Conservation (phyloP, 225 moss, liverwort and hornwort genomes). For the Physcomitrium patens region DNA sequence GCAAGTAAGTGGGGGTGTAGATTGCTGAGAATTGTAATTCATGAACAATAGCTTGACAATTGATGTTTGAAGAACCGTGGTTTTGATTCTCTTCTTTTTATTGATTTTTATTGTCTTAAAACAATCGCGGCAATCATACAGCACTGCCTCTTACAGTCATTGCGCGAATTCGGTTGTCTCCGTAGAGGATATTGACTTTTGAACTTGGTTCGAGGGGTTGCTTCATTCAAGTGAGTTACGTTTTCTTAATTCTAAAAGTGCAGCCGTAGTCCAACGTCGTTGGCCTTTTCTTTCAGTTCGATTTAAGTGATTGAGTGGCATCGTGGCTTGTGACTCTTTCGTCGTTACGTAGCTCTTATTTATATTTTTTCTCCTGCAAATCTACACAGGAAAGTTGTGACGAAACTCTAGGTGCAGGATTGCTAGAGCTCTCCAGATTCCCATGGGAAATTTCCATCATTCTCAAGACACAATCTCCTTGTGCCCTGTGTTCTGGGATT, state of each 20-base stretch:
- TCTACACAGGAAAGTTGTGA: too few relatives aligned
- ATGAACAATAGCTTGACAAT: background rate
- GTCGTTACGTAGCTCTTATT: conserved; percentile 12
- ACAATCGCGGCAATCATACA: background rate
- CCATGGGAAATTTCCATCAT: too few relatives aligned
- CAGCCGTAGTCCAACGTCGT: background rate
- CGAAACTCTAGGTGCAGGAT: background rate
- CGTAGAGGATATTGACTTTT: background rate
- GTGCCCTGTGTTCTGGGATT: too few relatives aligned
- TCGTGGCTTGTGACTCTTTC: background rate
- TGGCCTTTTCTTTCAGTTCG: conserved; percentile 1
- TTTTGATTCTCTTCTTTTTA: too few relatives aligned
- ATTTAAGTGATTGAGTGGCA: background rate
- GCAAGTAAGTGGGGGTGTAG: background rate
- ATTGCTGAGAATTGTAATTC: background rate
- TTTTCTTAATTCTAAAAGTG: conserved; percentile 18
- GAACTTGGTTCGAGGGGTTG: background rate
- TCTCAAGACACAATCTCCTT: too few relatives aligned
- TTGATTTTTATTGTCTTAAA: too few relatives aligned
- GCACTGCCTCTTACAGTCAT: background rate
- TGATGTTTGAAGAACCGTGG: too few relatives aligned
- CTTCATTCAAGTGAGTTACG: background rate
- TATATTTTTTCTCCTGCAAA: too few relatives aligned
- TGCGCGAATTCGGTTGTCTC: background rate
- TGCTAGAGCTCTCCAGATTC: too few relatives aligned